Evolutionary conservation across 345 rosid genomes (phyloP).

Genomic region (Streptanthus diversifolius): DNA sequence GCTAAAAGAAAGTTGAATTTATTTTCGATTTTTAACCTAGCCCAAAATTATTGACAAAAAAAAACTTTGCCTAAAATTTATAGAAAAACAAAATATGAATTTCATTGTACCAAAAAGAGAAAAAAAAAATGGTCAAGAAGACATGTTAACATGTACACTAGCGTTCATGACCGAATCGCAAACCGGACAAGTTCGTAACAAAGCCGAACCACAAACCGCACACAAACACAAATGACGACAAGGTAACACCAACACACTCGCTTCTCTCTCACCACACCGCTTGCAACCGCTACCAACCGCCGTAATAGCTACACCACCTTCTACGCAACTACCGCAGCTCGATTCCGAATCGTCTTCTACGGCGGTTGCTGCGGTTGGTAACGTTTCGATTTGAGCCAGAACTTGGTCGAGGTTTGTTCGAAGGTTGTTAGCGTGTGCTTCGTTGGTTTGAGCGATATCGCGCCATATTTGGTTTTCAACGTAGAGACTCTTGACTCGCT

Average conservation of each 20-base stretch:
- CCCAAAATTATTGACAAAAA: too few species aligned
- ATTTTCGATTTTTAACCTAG: not conserved
- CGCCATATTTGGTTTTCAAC: conserved; percentile 66
- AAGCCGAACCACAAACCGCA: conserved; percentile 56
- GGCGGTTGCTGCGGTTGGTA: conserved; percentile 11
- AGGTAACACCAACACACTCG: conserved; percentile 73
- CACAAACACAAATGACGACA: conserved; percentile 89
- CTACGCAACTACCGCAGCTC: conserved; percentile 59
- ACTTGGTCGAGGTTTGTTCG: conserved; percentile 54
- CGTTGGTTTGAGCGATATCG: conserved; percentile 61
- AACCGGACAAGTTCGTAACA: conserved; percentile 45
- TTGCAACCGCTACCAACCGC: conserved; percentile 37
- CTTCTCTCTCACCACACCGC: conserved; percentile 63
- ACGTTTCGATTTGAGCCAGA: conserved; percentile 54
- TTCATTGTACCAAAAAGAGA: not conserved
- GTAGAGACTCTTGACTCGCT: conserved; percentile 46
- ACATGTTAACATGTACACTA: conserved; percentile 68
- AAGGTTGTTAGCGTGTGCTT: conserved; percentile 61
- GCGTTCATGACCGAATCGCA: conserved; percentile 51
- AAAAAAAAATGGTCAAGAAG: conserved; percentile 2
- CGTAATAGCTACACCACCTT: conserved; percentile 16
- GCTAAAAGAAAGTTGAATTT: not conserved
- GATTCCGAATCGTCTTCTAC: conserved; percentile 53
- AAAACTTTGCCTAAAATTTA: too few species aligned
- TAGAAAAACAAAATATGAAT: not conserved